phyloP scores from a whole-genome alignment of 2,329 filamentous ascomycete species.

The Pezicula carpinea region DNA sequence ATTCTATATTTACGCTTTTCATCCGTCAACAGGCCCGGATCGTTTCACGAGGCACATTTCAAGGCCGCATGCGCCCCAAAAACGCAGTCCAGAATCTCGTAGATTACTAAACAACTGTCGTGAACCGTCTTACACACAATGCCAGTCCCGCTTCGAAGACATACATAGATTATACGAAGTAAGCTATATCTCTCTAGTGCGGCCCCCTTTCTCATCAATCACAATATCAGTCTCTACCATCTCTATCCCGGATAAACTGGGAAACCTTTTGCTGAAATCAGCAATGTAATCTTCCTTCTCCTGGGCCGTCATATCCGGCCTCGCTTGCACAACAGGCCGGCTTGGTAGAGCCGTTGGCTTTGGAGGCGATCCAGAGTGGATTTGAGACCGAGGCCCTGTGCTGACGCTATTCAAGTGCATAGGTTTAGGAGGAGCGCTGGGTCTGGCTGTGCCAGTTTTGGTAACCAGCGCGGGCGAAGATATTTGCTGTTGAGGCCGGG shows the following conservation, averaged over 20 bases:
- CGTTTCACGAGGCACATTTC: too few relatives aligned
- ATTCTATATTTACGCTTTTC: too few relatives aligned
- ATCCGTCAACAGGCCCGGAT: too few relatives aligned
- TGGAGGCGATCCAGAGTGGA: constrained; percentile 40
- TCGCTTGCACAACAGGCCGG: constrained; percentile 31
- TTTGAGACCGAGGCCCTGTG: constrained; percentile 27
- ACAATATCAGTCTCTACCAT: constrained; percentile 35
- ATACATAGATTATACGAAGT: too few relatives aligned
- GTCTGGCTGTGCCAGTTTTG: constrained; percentile 34
- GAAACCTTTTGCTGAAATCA: constrained; percentile 80
- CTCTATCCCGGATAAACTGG: constrained; percentile 78
- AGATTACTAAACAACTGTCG: too few relatives aligned
- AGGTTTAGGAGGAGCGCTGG: constrained; percentile 57
- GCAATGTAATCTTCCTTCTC: constrained; percentile 62
- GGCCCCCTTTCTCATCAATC: constrained; percentile 1
- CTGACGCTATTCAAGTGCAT: constrained; percentile 53
- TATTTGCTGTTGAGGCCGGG: constrained; percentile 15
- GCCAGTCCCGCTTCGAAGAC: neutral
- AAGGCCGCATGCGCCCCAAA: neutral
- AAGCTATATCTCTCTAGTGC: constrained; percentile 7
- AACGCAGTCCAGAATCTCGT: neutral
- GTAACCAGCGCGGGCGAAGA: constrained; percentile 21
- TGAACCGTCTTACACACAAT: neutral
- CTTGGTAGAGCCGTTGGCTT: constrained; percentile 35
- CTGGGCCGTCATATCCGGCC: constrained; percentile 49